Base-by-base conservation (phyloP, 2,329 filamentous ascomycete species). In the Exophiala bonariae region DNA sequence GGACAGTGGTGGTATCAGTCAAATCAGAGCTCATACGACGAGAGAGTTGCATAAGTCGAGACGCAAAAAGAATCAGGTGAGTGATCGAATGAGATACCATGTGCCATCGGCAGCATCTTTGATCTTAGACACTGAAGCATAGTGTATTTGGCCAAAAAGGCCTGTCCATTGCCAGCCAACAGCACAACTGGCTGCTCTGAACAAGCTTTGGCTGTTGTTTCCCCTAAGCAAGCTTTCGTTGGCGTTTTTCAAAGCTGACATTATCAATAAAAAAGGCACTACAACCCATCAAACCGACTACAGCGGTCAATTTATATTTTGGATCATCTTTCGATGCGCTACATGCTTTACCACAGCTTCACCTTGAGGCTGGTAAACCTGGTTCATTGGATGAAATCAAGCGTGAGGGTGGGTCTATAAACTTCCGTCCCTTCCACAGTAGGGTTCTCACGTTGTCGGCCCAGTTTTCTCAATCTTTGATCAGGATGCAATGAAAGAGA, bases 21-120 rank as follows among this genome's bases (percentile, higher is more conserved):
- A 52, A 32, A 52, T 52, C 23, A 44, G 49, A 28, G 49, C 49
- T 11, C 49, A 52, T 28, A 52, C 49, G n/a, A 52, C 49, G n/a
- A 31, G 49, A 23, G 49, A 52, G 36, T 14, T 52, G 44, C 49
- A 52, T 20, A 37, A 41, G 20, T 38, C 49, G 3, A 36, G 49
- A 31, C 49, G 49, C 7, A 18, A 45, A 18, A 41, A 13, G 14
- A 44, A 41, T 33, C 45, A 52, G 41, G 49, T 52, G 42, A 34
- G 32, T 34, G 13, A 31, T 31, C n/a, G n/a, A n/a, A n/a, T n/a
- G n/a, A n/a, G n/a, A n/a, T n/a, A n/a, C n/a, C n/a, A n/a, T n/a
- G n/a, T n/a, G n/a, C n/a, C n/a, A n/a, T n/a, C n/a, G n/a, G 28
- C 8, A 31, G 28, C 28, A 31, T 9, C n/a, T 31, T 31, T 31